A percentile compares a stretch with the other conserved stretches of the same genome.
Conservation (phyloP, 192 early-diverging fungal species). For the Podila epigama region DNA sequence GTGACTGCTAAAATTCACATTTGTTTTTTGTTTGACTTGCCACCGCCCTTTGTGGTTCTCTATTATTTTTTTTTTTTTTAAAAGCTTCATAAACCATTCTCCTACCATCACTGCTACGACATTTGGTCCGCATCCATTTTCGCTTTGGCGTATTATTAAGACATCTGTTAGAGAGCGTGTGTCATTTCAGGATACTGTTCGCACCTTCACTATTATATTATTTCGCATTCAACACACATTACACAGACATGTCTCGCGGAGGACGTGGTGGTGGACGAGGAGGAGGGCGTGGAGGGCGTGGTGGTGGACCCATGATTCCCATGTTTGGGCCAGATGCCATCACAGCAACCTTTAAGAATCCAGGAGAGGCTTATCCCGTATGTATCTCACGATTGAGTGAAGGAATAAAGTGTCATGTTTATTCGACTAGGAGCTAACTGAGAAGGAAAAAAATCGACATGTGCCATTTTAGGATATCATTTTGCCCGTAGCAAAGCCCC, state of each 20-base stretch:
- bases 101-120: not conserved
- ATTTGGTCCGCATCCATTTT: no score
- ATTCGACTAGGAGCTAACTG: no score
- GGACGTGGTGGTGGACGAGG: slow-evolving; percentile 42
- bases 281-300: slow-evolving; percentile 18
- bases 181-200: no score
- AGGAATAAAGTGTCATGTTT: not conserved
- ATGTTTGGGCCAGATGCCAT: slow-evolving; percentile 46
- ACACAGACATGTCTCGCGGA: slow-evolving; percentile 40
- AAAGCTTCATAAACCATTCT: not conserved
- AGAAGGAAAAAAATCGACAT: no score
- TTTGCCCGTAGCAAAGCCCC: slow-evolving; percentile 21
- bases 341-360: slow-evolving; percentile 42
- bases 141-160: no score
- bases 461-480: slow-evolving; percentile 48
- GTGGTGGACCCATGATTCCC: slow-evolving; percentile 20
- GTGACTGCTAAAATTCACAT: not conserved
- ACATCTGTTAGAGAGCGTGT: no score
- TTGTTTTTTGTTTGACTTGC: slow-evolving; percentile 5
- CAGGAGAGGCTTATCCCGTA: slow-evolving; percentile 46
- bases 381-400: not conserved
- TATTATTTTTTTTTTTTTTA: not conserved
- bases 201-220: not conserved
- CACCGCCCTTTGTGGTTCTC: not conserved
- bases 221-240: not conserved